These are phyloP conservation scores for Prunus campanulata DNA, from an alignment of 306 rosid genomes.

Conservation along the genomic window DNA sequence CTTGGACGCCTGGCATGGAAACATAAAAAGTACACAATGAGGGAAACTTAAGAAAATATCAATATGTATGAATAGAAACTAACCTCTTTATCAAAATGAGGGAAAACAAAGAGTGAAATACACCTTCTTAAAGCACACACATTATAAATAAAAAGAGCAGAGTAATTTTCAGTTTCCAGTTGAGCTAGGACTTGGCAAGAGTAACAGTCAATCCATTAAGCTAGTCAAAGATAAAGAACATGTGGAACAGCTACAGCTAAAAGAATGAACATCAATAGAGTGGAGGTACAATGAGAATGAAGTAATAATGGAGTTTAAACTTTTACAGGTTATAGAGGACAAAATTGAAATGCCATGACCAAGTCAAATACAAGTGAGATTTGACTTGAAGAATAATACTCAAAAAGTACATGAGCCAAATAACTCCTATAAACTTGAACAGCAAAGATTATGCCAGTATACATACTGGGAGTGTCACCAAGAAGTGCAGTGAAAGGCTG, in stretches of 20 bases:
- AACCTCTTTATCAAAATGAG: background rate
- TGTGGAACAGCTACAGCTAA: no score
- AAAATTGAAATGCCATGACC: background rate
- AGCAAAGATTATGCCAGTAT: background rate
- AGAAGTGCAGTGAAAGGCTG: conserved; percentile 97
- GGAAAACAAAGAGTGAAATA: background rate
- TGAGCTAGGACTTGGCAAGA: background rate
- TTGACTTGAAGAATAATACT: background rate
- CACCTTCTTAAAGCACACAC: background rate
- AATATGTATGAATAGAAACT: background rate
- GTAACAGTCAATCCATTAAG: background rate
- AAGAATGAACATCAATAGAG: no score
- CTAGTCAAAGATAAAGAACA: background rate
- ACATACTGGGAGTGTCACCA: conserved; percentile 83
- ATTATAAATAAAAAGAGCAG: background rate
- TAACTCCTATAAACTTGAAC: background rate
- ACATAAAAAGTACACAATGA: conserved; percentile 16
- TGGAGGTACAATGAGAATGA: no score
- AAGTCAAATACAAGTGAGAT: background rate
- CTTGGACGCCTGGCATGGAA: conserved; percentile 55
- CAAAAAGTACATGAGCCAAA: background rate
- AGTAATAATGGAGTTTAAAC: background rate
- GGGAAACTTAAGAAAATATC: conserved; percentile 12
- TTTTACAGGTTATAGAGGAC: background rate
- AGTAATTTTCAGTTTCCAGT: background rate